Conservation (phyloP, 2,329 filamentous ascomycete genomes). For the Pestalotiopsis sp. region DNA sequence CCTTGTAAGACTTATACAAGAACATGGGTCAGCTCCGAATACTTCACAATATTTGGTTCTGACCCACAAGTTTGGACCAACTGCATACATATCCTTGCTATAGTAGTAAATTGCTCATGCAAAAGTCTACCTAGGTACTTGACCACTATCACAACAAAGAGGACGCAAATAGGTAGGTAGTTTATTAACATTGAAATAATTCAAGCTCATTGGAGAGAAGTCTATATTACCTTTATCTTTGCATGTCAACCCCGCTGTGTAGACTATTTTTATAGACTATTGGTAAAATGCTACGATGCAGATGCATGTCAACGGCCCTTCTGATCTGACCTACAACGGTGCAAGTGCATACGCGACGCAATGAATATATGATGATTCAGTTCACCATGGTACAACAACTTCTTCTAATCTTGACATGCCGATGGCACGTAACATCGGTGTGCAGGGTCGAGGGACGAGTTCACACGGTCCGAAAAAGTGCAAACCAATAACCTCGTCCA, state of each 20-base stretch:
- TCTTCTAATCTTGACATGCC: not conserved
- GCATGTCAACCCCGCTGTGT: not conserved
- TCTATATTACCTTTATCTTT: not conserved
- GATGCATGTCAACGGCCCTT: not conserved
- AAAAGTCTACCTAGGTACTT: not conserved
- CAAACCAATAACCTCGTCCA: not conserved
- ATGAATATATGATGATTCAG: not conserved
- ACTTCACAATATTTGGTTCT: not conserved
- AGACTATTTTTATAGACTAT: not conserved
- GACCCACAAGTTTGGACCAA: not conserved
- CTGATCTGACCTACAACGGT: not conserved
- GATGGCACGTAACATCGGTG: not conserved
- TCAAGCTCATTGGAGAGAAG: not conserved
- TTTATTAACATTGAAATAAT: not conserved
- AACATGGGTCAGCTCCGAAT: not conserved
- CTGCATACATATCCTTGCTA: not conserved
- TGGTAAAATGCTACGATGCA: not conserved
- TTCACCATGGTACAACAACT: not conserved
- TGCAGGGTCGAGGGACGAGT: not conserved
- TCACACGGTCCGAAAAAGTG: not conserved
- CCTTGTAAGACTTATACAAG: no score
- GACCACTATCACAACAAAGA: no score
- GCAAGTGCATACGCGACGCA: not conserved
- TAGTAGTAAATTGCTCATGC: not conserved
- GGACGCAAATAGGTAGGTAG: not conserved